phyloP scores from a whole-genome alignment of 1,284 basidiomycete genomes.

The Papiliotrema flavescens region DNA sequence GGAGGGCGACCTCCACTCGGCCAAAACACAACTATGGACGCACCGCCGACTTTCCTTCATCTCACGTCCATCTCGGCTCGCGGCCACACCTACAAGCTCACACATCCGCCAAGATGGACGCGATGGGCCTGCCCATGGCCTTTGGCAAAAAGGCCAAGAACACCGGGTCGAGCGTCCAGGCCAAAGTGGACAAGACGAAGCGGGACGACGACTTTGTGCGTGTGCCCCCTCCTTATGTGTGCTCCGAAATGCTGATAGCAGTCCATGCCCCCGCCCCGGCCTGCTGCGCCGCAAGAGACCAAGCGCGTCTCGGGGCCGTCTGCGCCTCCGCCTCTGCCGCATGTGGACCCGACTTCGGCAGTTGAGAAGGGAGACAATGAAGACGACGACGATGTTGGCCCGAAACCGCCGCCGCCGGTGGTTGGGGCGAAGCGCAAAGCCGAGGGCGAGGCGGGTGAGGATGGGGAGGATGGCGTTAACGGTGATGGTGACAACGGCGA shows the following conservation, averaged over 20 bases:
- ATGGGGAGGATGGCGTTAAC: conserved; percentile 10
- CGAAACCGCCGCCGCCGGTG: conserved; percentile 21
- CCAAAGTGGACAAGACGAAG: conserved; percentile 47
- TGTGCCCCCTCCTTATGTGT: not conserved
- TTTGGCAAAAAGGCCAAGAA: conserved; percentile 50
- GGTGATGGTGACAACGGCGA: conserved; percentile 16
- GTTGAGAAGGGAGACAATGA: conserved; percentile 12
- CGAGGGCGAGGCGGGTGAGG: conserved; percentile 5
- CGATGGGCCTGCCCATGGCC: conserved; percentile 47
- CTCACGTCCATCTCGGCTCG: not conserved
- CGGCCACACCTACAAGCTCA: not conserved
- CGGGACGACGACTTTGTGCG: conserved; percentile 17
- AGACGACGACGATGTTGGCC: conserved; percentile 36
- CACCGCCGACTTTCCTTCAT: no score
- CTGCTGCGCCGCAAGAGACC: not conserved
- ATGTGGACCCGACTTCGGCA: conserved; percentile 10
- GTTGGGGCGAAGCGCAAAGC: conserved; percentile 29
- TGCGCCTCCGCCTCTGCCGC: not conserved
- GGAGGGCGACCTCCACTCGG: not conserved
- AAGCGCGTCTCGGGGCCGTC: not conserved
- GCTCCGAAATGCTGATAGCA: not conserved
- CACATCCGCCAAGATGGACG: conserved; percentile 35
- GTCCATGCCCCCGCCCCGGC: not conserved
- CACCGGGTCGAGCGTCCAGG: conserved; percentile 20
- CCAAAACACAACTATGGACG: not conserved